phyloP scores from a whole-genome alignment of 2,329 filamentous ascomycete species.

The Zymoseptoria passerinii region DNA sequence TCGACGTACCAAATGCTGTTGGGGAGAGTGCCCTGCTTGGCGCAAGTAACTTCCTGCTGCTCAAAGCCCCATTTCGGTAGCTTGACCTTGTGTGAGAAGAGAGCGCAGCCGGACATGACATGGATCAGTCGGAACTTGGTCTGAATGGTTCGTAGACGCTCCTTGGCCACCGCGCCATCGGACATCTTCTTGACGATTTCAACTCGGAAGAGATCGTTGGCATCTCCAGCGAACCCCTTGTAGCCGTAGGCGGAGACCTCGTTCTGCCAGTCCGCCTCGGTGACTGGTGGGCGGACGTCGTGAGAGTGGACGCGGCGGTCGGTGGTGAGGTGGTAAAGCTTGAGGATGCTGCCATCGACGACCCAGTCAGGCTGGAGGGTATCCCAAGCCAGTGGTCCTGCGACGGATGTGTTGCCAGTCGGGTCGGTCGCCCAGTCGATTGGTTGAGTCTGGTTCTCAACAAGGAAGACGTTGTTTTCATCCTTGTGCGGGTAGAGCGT shows the following conservation, averaged over 20 bases:
- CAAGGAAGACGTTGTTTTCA: slow-evolving; percentile 88
- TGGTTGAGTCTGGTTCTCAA: slow-evolving; percentile 95
- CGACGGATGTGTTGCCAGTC: slow-evolving; percentile 58
- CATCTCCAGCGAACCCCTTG: slow-evolving; percentile 91
- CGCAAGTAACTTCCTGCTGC: slow-evolving; percentile 98
- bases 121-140: slow-evolving; percentile 94
- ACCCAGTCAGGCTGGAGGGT: slow-evolving; percentile 60
- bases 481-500: slow-evolving; percentile 99
- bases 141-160: slow-evolving; percentile 83
- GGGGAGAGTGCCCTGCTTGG: slow-evolving; percentile 78
- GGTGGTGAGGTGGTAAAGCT: slow-evolving; percentile 75
- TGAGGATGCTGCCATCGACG: slow-evolving; percentile 70
- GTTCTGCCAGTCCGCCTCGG: slow-evolving; percentile 59
- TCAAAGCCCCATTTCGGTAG: slow-evolving; percentile 96
- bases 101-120: slow-evolving; percentile 88
- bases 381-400: slow-evolving; percentile 80
- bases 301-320: slow-evolving; percentile 91
- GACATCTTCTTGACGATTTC: slow-evolving; percentile 92
- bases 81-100: slow-evolving; percentile 99
- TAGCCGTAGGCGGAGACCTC: slow-evolving; percentile 81
- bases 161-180: slow-evolving; percentile 67
- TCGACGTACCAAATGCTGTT: slow-evolving; percentile 98
- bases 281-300: slow-evolving; percentile 78
- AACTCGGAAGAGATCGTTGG: slow-evolving; percentile 89
- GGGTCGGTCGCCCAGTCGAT: slow-evolving; percentile 42